These are phyloP conservation scores for Raddia distichophylla DNA, from an alignment of 176 grass and related monocot species.

Conservation along the genomic window DNA sequence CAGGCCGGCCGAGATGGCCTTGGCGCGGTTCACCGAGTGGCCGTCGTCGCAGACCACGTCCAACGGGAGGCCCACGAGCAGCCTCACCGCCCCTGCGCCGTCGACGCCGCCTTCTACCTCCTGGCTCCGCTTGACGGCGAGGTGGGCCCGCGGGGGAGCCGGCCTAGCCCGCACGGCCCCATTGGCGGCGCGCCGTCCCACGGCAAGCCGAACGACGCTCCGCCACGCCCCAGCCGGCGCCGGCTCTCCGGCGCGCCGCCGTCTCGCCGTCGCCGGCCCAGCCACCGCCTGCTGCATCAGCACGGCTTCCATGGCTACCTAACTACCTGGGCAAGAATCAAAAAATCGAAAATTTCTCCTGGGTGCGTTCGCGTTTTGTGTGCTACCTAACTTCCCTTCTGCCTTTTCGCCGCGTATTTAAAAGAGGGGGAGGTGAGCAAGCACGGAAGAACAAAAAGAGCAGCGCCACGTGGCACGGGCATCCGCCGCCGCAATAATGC, in stretches of 20 bases:
- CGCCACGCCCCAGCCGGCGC: not conserved
- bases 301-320: slow-evolving; percentile 2
- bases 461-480: not conserved
- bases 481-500: slow-evolving; percentile 7
- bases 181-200: not conserved
- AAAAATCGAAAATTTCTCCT: not conserved
- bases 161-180: not conserved
- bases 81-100: slow-evolving; percentile 3
- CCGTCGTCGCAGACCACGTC: slow-evolving; percentile 29
- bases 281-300: not conserved
- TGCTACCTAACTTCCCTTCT: not conserved
- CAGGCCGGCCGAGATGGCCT: slow-evolving; percentile 54
- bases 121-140: not conserved
- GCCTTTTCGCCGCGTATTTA: slow-evolving; percentile 21
- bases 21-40: slow-evolving; percentile 43
- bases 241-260: not conserved
- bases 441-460: not conserved
- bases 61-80: slow-evolving; percentile 59
- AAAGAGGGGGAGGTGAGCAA: not conserved
- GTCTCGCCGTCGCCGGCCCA: not conserved
- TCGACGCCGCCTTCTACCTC: slow-evolving; percentile 12
- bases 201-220: not conserved
- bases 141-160: slow-evolving; percentile 9
- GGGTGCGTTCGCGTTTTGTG: not conserved
- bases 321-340: not conserved